Conservation (phyloP, 2,329 filamentous ascomycete genomes). For the Bipolaris victoriae region DNA sequence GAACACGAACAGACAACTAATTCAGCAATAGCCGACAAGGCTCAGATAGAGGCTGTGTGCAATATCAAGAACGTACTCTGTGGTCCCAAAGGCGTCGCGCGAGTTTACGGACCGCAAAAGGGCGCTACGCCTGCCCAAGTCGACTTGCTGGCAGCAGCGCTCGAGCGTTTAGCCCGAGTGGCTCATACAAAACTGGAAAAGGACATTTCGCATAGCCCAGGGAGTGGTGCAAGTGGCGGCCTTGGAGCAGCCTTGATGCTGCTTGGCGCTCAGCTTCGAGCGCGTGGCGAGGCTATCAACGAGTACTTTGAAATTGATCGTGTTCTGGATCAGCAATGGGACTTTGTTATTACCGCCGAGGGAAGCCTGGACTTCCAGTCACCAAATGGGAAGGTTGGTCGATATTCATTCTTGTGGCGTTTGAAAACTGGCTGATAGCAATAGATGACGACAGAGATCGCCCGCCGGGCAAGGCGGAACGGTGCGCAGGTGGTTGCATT, state of each 20-base stretch:
- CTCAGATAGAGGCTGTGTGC: conserved; percentile 57
- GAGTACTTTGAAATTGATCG: conserved; percentile 58
- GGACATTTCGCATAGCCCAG: conserved; percentile 51
- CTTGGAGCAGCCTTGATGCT: conserved; percentile 59
- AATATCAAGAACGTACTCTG: conserved; percentile 61
- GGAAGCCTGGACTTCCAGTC: conserved; percentile 61
- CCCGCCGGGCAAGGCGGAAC: conserved; percentile 54
- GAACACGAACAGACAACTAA: conserved; percentile 5
- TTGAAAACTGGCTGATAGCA: conserved; percentile 1
- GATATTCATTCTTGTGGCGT: neutral
- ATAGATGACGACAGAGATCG: conserved; percentile 61
- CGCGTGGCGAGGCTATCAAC: conserved; percentile 58
- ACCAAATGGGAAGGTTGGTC: conserved; percentile 50
- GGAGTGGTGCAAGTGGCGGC: conserved; percentile 60
- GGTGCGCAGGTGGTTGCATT: conserved; percentile 55
- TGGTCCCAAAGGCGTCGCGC: conserved; percentile 57
- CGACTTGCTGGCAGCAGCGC: conserved; percentile 50
- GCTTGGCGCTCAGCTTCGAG: conserved; percentile 55
- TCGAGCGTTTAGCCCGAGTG: conserved; percentile 53
- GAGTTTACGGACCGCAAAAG: conserved; percentile 60
- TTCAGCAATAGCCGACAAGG: conserved; percentile 25
- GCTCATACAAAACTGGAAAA: conserved; percentile 44
- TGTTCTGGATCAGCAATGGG: conserved; percentile 54
- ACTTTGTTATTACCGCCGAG: conserved; percentile 61
- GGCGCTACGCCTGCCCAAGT: conserved; percentile 56